Evolutionary conservation across 805 yeast genomes (phyloP).

Genomic region (Metschnikowia vanudenii): DNA sequence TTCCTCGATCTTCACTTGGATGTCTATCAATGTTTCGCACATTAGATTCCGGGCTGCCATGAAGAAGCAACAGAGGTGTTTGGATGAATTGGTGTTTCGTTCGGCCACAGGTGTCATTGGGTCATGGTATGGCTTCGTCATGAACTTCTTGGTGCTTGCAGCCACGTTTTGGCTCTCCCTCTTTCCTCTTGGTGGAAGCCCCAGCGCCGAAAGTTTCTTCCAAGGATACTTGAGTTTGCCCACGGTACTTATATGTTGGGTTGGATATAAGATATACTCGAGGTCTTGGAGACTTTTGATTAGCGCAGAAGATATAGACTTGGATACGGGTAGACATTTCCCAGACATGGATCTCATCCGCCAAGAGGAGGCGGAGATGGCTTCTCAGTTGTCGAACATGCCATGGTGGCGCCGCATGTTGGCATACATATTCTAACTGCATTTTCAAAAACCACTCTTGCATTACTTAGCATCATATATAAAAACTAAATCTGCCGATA

Average conservation of each 20-base stretch:
- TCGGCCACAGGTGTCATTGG: conserved; percentile 46
- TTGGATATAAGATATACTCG: conserved; percentile 25
- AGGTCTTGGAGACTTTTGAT: conserved; percentile 22
- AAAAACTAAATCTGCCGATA: not conserved
- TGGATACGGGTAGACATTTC: conserved; percentile 27
- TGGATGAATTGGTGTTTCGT: conserved; percentile 52
- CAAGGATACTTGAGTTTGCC: conserved; percentile 28
- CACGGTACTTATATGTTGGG: conserved; percentile 23
- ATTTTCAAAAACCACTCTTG: not conserved
- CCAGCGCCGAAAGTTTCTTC: conserved; percentile 25
- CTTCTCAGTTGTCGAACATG: conserved; percentile 9
- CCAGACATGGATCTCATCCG: conserved; percentile 25
- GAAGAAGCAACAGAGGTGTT: conserved; percentile 40
- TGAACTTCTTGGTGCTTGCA: conserved; percentile 24
- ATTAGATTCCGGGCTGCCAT: conserved; percentile 41
- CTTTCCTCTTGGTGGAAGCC: conserved; percentile 26
- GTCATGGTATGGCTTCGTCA: conserved; percentile 25
- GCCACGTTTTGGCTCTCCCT: conserved; percentile 30
- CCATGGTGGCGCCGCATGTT: conserved; percentile 15
- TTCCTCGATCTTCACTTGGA: conserved; percentile 45
- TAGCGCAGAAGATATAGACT: conserved; percentile 24
- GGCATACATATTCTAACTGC: conserved; percentile 9
- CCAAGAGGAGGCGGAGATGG: conserved; percentile 23
- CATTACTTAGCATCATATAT: conserved; percentile 2
- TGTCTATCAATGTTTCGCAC: conserved; percentile 40